phyloP scores from a whole-genome alignment of 176 grass and related monocot species.

The Chloris gayana region DNA sequence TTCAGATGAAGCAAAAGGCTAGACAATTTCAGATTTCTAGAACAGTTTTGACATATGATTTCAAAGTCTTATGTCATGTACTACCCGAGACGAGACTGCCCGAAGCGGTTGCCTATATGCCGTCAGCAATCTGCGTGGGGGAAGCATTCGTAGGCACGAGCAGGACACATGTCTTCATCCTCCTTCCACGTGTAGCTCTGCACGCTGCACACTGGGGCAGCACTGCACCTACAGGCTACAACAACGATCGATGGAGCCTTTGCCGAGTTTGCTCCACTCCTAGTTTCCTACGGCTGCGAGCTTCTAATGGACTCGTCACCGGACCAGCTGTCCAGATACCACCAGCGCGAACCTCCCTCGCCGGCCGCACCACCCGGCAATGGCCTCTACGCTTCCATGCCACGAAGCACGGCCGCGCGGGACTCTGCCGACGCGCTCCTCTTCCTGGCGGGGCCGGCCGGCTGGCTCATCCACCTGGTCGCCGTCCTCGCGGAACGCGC shows the following conservation, averaged over 20 bases:
- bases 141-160: background rate
- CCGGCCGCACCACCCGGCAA: background rate
- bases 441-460: slow-evolving; percentile 29
- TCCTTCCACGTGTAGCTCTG: slow-evolving; percentile 40
- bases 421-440: background rate
- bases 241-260: background rate
- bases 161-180: slow-evolving; percentile 11
- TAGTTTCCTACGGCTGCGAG: too few relatives aligned
- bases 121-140: background rate
- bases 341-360: background rate
- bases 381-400: too few relatives aligned
- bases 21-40: background rate
- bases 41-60: background rate
- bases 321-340: background rate
- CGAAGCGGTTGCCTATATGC: too few relatives aligned
- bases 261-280: too few relatives aligned
- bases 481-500: slow-evolving; percentile 32
- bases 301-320: too few relatives aligned
- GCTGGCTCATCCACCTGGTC: slow-evolving; percentile 32
- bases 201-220: background rate
- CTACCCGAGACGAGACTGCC: too few relatives aligned
- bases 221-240: background rate
- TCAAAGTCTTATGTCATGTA: too few relatives aligned
- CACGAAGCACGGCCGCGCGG: too few relatives aligned
- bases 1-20: slow-evolving; percentile 63